Percentiles rank a stretch among this genome's conserved stretches.
phyloP scores from a whole-genome alignment of 805 yeast genomes.

The Saccharomyces mikatae region DNA sequence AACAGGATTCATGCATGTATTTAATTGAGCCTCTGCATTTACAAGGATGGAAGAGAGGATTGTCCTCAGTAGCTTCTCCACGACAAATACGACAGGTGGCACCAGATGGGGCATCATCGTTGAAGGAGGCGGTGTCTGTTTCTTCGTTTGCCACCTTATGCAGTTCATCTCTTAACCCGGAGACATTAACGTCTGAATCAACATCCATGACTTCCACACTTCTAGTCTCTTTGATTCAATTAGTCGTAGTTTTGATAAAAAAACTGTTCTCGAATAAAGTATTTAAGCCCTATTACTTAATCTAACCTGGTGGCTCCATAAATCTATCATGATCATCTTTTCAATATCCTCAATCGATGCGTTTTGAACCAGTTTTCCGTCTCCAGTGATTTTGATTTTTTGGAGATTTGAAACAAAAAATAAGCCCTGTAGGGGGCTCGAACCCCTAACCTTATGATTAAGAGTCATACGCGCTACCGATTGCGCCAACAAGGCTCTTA shows the following conservation, averaged over 20 bases:
- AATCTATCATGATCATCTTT: neutral
- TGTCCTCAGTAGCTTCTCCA: slow-evolving; percentile 71
- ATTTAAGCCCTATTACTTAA: neutral
- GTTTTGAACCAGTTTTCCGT: neutral
- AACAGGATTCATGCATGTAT: slow-evolving; percentile 87
- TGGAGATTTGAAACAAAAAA: slow-evolving; percentile 4
- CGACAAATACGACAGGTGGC: slow-evolving; percentile 84
- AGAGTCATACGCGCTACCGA: slow-evolving; percentile 33
- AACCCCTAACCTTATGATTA: slow-evolving; percentile 33
- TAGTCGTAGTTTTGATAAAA: neutral
- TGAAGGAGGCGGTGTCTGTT: neutral
- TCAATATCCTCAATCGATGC: neutral
- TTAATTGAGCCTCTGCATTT: slow-evolving; percentile 89
- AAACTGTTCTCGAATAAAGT: neutral
- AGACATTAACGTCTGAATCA: neutral
- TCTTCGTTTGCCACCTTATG: slow-evolving; percentile 1
- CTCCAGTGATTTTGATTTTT: neutral
- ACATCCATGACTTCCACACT: neutral
- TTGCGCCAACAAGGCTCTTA: slow-evolving; percentile 31
- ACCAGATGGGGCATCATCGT: slow-evolving; percentile 7
- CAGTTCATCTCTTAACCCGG: neutral
- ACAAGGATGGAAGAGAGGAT: slow-evolving; percentile 87
- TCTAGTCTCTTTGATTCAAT: slow-evolving; percentile 1
- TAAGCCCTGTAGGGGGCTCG: slow-evolving; percentile 33
- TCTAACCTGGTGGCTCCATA: neutral